These are phyloP conservation scores for Plasmodium coatneyi DNA, from an alignment of 169 alveolate genomes.

Conservation along the genomic window DNA sequence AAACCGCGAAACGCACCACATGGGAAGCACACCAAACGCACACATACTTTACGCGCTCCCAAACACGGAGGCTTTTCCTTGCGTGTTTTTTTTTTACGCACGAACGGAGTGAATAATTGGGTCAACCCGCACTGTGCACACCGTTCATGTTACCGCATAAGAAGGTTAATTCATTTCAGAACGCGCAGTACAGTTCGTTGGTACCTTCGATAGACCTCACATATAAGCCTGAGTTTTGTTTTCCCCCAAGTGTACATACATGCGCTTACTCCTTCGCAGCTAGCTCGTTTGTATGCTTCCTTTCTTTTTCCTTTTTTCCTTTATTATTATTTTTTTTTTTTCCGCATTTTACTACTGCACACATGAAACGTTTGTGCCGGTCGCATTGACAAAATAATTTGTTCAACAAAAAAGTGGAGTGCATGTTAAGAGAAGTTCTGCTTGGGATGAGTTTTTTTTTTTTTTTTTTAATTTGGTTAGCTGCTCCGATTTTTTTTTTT, in stretches of 20 bases:
- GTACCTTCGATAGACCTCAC: not conserved
- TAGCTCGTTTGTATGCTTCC: not conserved
- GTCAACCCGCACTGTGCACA: not conserved
- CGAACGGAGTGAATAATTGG: not conserved
- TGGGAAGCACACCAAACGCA: not conserved
- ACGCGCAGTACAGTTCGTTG: not conserved
- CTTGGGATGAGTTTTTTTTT: not conserved
- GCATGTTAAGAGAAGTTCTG: not conserved
- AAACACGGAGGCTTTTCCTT: not conserved
- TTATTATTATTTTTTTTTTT: not conserved
- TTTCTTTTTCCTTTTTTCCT: not conserved
- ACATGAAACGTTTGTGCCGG: not conserved
- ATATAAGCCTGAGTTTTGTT: not conserved
- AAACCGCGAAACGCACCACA: not conserved
- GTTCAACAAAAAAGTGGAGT: not conserved
- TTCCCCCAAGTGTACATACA: not conserved
- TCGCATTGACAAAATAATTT: not conserved
- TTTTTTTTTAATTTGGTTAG: not conserved
- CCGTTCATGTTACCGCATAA: not conserved
- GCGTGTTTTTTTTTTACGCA: not conserved
- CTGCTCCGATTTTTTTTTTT: not conserved
- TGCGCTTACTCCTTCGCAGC: not conserved
- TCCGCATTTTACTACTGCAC: not conserved
- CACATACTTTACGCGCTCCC: not conserved
- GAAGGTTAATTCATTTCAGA: not conserved